Evolutionary conservation across 2,329 filamentous ascomycete species (phyloP).

Genomic region (Clonostachys byssicola): DNA sequence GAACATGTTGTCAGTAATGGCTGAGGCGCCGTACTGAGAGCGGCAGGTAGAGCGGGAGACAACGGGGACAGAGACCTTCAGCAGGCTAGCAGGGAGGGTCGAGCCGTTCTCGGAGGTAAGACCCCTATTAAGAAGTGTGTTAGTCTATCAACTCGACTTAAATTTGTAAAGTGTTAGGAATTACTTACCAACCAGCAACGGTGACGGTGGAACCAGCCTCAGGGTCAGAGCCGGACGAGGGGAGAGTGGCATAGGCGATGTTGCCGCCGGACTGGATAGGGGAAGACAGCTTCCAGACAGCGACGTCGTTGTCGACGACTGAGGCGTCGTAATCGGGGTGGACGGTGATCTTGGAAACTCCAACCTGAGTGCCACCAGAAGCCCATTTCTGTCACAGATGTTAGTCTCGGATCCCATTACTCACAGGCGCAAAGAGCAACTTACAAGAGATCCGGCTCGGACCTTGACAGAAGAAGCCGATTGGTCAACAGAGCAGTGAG

Average conservation of each 20-base stretch:
- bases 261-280: constrained; percentile 6
- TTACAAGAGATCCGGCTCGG: constrained; percentile 17
- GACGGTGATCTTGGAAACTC: constrained; percentile 12
- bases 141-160: constrained; percentile 8
- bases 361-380: constrained; percentile 15
- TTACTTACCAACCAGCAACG: constrained; percentile 3
- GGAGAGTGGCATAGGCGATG: constrained; percentile 3
- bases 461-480: constrained; percentile 10
- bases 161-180: background rate
- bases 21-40: constrained; percentile 11
- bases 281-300: constrained; percentile 19
- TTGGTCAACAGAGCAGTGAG: constrained; percentile 16
- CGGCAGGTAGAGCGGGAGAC: constrained; percentile 18
- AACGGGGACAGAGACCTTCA: constrained; percentile 21
- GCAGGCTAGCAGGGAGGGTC: constrained; percentile 9
- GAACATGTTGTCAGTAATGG: constrained; percentile 21
- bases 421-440: too few species aligned
- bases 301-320: constrained; percentile 16
- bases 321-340: constrained; percentile 14
- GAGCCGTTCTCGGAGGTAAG: constrained; percentile 7
- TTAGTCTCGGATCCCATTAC: background rate
- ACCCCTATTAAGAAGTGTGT: constrained; percentile 4
- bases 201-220: background rate
- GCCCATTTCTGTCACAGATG: background rate
- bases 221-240: constrained; percentile 2